phyloP scores from a whole-genome alignment of 2,329 filamentous ascomycete species.

The Penicillium aurantiogriseum region DNA sequence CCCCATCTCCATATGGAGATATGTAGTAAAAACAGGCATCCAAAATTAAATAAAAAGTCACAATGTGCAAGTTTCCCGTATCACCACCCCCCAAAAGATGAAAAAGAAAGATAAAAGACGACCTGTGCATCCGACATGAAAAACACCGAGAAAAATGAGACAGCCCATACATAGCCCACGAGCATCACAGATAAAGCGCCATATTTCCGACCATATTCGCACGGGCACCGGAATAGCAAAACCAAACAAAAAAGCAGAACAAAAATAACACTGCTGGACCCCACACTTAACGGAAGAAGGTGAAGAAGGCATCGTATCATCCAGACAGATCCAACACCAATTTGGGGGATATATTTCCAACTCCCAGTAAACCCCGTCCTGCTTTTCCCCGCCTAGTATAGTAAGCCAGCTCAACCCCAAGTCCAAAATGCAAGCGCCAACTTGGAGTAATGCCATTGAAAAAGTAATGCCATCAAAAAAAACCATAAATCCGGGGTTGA shows the following conservation, averaged over 20 bases:
- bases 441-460: constrained; percentile 1
- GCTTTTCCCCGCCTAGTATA: background rate
- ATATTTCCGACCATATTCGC: constrained; percentile 14
- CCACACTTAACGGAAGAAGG: background rate
- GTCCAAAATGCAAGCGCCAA: constrained; percentile 16
- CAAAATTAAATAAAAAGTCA: constrained; percentile 4
- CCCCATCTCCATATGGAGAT: constrained; percentile 1
- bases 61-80: constrained; percentile 11
- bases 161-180: constrained; percentile 7
- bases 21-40: constrained; percentile 12
- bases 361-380: background rate
- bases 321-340: background rate
- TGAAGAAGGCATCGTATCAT: background rate
- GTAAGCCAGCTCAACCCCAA: constrained; percentile 17
- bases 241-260: background rate
- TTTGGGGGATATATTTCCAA: background rate
- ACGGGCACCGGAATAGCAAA: constrained; percentile 11
- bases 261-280: constrained; percentile 1
- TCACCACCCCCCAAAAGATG: background rate
- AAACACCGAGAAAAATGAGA: constrained; percentile 19
- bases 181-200: constrained; percentile 17
- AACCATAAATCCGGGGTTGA: background rate
- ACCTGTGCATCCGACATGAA: constrained; percentile 9
- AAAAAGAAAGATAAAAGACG: background rate
- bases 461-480: constrained; percentile 1